phyloP scores from a whole-genome alignment of 441 rosid genomes.

The Euphorbia celastroides region DNA sequence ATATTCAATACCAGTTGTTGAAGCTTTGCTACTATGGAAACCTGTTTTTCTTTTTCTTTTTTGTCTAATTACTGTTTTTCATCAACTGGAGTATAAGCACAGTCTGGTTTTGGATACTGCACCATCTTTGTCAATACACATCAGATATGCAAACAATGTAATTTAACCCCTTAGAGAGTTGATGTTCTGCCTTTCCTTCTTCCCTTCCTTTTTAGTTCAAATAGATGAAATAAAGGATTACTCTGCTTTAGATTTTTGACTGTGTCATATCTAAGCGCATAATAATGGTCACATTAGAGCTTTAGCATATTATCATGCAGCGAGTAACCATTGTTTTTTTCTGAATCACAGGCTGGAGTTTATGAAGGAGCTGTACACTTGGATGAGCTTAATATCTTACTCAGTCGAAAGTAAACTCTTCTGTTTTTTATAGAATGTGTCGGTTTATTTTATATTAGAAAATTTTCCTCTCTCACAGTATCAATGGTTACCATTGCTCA shows the following conservation, averaged over 20 bases:
- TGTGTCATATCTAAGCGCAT: neutral
- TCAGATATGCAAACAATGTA: neutral
- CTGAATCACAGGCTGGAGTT: conserved; percentile 46
- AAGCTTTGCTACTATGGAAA: neutral
- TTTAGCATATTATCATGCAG: neutral
- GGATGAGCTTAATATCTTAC: conserved; percentile 67
- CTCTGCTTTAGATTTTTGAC: neutral
- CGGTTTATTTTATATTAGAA: neutral
- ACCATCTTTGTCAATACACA: neutral
- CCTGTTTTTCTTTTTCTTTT: no score
- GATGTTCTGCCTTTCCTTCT: no score
- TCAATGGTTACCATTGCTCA: neutral
- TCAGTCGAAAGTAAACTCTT: conserved; percentile 51
- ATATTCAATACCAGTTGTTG: neutral
- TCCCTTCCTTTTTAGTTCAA: neutral
- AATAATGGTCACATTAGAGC: neutral
- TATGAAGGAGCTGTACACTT: conserved; percentile 63
- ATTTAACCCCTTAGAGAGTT: neutral
- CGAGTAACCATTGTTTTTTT: conserved; percentile 3
- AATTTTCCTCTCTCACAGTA: neutral
- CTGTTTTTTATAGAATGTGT: neutral
- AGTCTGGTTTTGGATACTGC: neutral
- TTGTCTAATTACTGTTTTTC: neutral
- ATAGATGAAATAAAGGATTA: neutral
- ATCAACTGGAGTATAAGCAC: no score